A percentile compares a stretch with the other conserved stretches of the same genome.
These are phyloP conservation scores for Ormosia semicastrata DNA, from an alignment of 306 rosid species.

Conservation along the genomic window DNA sequence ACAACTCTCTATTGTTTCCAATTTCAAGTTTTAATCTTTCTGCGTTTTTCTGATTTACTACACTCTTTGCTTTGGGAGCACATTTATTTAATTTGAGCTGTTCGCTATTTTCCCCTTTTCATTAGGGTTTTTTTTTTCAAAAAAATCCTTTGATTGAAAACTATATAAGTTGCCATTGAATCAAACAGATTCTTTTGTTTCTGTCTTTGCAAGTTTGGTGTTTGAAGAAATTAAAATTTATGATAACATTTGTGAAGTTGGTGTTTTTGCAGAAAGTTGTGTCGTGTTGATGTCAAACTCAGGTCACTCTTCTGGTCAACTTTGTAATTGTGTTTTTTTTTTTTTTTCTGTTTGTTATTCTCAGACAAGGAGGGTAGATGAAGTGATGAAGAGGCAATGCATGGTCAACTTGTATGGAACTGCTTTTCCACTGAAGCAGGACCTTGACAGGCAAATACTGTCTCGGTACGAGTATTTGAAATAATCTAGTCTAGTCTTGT, in stretches of 20 bases:
- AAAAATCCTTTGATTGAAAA: not conserved
- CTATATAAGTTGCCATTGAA: not conserved
- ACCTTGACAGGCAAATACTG: constrained; percentile 81
- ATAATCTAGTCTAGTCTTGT: not conserved
- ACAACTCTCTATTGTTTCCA: not conserved
- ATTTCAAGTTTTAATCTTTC: not conserved
- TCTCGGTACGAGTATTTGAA: constrained; percentile 51
- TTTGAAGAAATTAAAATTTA: not conserved
- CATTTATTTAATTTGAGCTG: not conserved
- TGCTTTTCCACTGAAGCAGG: constrained; percentile 83
- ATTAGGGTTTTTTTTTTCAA: constrained; percentile 24
- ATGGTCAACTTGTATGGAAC: constrained; percentile 70
- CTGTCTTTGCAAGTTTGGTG: not conserved
- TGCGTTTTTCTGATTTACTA: not conserved
- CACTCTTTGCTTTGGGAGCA: not conserved
- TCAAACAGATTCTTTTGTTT: not conserved
- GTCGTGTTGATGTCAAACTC: not conserved
- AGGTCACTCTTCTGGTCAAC: too few species aligned
- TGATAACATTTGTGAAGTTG: not conserved
- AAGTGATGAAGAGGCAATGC: constrained; percentile 66
- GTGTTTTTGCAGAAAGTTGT: not conserved
- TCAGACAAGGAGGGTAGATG: constrained; percentile 51
- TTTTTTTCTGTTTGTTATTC: not conserved
- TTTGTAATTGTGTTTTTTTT: not conserved
- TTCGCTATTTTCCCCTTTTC: not conserved